A percentile compares a stretch with the other conserved stretches of the same genome.
Conservation (phyloP, 768 basidiomycete species). For the Chlorophyllum brunneum region DNA sequence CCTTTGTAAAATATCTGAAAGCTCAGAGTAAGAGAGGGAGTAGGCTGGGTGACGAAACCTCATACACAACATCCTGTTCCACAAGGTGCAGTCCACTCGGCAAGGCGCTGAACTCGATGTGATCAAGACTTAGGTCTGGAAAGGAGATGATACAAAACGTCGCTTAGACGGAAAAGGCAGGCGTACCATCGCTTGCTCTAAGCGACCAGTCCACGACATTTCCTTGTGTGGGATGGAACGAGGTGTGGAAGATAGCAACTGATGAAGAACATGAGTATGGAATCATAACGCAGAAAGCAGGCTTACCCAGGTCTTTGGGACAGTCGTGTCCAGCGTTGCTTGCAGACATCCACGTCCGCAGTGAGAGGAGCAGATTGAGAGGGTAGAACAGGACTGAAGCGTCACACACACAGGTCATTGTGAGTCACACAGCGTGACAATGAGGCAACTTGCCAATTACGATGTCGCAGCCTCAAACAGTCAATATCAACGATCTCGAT, state of each 20-base stretch:
- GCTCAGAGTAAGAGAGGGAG: neutral
- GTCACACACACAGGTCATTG: constrained; percentile 4
- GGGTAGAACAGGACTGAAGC: constrained; percentile 3
- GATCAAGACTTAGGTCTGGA: constrained; percentile 61
- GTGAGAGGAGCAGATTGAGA: constrained; percentile 10
- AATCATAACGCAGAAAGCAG: neutral
- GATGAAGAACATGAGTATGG: constrained; percentile 5
- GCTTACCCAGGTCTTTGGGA: constrained; percentile 13
- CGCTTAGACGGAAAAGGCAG: neutral
- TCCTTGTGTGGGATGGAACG: constrained; percentile 81
- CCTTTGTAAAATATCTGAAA: constrained; percentile 38
- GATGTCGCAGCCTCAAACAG: constrained; percentile 48
- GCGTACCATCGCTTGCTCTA: constrained; percentile 63
- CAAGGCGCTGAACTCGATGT: constrained; percentile 76
- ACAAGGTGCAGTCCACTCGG: constrained; percentile 81
- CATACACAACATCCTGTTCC: constrained; percentile 77
- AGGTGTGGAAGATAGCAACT: constrained; percentile 84
- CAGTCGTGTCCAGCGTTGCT: neutral
- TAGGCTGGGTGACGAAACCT: constrained; percentile 8
- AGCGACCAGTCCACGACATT: constrained; percentile 79
- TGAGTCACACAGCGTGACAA: constrained; percentile 7
- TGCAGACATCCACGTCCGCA: constrained; percentile 10
- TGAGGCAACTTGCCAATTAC: constrained; percentile 8
- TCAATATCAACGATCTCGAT: constrained; percentile 81
- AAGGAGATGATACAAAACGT: neutral